Evolutionary conservation across 2,329 filamentous ascomycete genomes (phyloP).

Genomic region (Aureobasidium mangrovei): DNA sequence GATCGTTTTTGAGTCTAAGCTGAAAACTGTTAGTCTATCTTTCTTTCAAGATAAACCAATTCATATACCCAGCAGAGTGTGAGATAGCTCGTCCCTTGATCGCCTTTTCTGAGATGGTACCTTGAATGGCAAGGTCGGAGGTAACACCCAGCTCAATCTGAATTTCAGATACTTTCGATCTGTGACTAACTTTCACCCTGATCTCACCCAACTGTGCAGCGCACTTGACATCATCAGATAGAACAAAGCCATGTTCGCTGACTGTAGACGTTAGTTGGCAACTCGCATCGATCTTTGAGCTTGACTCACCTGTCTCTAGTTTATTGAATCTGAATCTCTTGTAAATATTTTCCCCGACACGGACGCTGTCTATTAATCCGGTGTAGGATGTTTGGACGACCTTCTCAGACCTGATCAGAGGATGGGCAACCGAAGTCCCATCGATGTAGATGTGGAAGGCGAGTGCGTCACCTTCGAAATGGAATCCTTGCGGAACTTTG

Average conservation of each 20-base stretch:
- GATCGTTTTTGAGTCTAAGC: neutral
- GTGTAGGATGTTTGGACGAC: neutral
- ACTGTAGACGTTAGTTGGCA: neutral
- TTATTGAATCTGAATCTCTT: neutral
- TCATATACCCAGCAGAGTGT: slow-evolving; percentile 14
- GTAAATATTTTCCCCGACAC: neutral
- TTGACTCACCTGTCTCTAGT: neutral
- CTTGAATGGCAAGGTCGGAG: too few species aligned
- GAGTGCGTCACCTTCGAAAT: slow-evolving; percentile 16
- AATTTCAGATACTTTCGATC: neutral
- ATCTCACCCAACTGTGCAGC: neutral
- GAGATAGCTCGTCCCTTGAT: slow-evolving; percentile 19
- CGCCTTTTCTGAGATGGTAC: slow-evolving; percentile 17
- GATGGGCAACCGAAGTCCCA: neutral
- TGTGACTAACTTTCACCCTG: neutral
- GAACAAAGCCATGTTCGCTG: neutral
- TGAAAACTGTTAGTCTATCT: neutral
- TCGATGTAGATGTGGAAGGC: slow-evolving; percentile 15
- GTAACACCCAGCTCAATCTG: neutral
- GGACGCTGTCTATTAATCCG: neutral
- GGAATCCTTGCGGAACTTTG: neutral
- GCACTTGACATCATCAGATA: neutral
- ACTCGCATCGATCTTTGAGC: neutral
- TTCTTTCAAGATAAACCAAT: neutral
- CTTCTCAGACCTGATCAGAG: neutral